phyloP scores from a whole-genome alignment of 2,329 filamentous ascomycete species.

The Tolypocladium paradoxum region DNA sequence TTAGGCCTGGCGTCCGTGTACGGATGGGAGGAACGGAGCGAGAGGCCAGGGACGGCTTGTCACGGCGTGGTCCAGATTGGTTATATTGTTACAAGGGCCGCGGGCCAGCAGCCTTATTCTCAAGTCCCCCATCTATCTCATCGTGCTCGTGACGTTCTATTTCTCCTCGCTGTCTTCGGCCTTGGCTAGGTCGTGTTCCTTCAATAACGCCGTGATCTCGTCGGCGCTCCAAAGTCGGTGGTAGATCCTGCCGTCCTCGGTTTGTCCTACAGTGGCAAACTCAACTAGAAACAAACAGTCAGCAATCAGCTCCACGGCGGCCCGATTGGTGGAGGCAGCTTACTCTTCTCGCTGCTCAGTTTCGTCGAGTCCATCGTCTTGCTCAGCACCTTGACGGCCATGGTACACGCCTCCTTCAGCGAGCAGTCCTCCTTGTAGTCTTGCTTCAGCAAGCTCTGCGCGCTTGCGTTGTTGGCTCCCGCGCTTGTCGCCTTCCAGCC shows the following conservation, averaged over 20 bases:
- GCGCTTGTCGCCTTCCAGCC: constrained; percentile 99
- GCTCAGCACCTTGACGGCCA: constrained; percentile 97
- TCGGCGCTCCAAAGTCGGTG: constrained; percentile 95
- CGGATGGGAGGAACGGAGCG: background rate
- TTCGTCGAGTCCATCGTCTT: constrained; percentile 99
- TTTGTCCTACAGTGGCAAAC: constrained; percentile 95
- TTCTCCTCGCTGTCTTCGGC: constrained; percentile 62
- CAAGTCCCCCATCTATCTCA: constrained; percentile 6
- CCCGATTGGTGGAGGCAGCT: constrained; percentile 33
- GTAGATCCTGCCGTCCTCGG: constrained; percentile 91
- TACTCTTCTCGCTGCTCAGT: constrained; percentile 97
- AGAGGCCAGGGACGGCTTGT: constrained; percentile 1
- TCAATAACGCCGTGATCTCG: constrained; percentile 87
- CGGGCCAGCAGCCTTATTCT: background rate
- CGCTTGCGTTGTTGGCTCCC: constrained; percentile 95
- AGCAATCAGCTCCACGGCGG: background rate
- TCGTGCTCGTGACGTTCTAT: constrained; percentile 20
- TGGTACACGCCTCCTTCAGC: constrained; percentile 88
- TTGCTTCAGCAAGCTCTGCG: constrained; percentile 94
- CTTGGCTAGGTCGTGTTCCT: constrained; percentile 93
- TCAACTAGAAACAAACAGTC: constrained; percentile 53
- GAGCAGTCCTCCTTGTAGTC: constrained; percentile 99
- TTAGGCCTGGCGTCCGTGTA: background rate
- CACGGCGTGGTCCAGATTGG: background rate
- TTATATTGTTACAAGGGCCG: constrained; percentile 9